A percentile compares a stretch with the other conserved stretches of the same genome.
phyloP scores from a whole-genome alignment of 2,329 filamentous ascomycete genomes.

The Hypoxylon sp. region DNA sequence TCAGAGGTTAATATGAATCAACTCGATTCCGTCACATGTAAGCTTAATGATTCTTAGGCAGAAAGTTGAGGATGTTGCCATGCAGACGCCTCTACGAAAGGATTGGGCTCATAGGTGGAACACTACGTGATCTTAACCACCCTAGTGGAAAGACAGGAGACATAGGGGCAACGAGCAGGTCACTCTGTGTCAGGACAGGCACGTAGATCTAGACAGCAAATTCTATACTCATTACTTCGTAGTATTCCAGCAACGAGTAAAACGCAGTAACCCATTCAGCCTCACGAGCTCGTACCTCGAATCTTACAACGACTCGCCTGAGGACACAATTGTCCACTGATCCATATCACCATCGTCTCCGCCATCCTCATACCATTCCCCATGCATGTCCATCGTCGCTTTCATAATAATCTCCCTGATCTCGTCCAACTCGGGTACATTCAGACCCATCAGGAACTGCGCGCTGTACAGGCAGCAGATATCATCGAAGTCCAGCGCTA shows the following conservation, averaged over 20 bases:
- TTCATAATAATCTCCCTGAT: not conserved
- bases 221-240: not conserved
- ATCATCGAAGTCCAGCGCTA: not conserved
- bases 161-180: not conserved
- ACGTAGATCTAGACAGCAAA: not conserved
- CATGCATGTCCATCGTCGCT: not conserved
- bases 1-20: not conserved
- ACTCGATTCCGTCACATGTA: not conserved
- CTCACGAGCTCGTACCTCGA: not conserved
- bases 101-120: not conserved
- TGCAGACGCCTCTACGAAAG: not conserved
- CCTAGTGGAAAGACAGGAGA: not conserved
- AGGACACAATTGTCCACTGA: not conserved
- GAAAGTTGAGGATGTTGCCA: not conserved
- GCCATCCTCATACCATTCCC: not conserved
- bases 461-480: not conserved
- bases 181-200: not conserved
- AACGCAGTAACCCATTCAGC: not conserved
- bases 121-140: not conserved
- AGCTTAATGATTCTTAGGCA: not conserved
- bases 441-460: not conserved
- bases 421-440: not conserved
- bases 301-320: not conserved
- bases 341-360: not conserved
- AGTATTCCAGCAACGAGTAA: not conserved